Evolutionary conservation across 164 flowering plant genomes (phyloP), one percentile per base, ranked within the genome.

Genomic region (Chloranthus sessilifolius): DNA sequence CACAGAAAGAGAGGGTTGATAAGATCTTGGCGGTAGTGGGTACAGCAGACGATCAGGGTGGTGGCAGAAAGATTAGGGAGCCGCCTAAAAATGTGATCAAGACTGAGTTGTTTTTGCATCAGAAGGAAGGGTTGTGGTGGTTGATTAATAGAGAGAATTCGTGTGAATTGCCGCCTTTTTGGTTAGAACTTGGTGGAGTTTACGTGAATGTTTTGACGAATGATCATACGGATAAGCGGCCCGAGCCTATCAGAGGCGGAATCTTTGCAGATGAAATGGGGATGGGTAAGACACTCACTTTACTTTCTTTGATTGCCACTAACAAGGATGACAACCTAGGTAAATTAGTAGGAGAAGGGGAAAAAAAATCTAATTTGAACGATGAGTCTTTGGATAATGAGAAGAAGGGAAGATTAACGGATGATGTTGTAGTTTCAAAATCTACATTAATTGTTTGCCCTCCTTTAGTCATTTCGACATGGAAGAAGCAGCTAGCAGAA

Each of bases 191-290:
- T 55, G 76, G 67, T 45, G 86, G 83, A 33, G 47, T 15, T 12
- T 92, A 52, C 66, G 59, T 71, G 5, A 92, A 92, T 70, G 81
- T 74, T 61, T 63, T 92, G 70, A 85, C 98, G 5, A 74, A 78
- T 65, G 74, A 55, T 45, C 61, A 56, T 30, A 74, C 91, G 0
- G 41, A 58, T 26, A 40, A 31, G 45, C 56, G 88, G 43, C 98
- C 98, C 0, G 85, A 75, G 62, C 87, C 98, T 5, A 15, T 88
- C 25, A 59, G 74, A 26, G 95, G 98, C 53, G 98, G 98, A 36
- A 78, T 91, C 20, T 79, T 91, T 46, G 98, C 96, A 0, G 98
- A 91, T 58, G 98, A 88, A 41, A 91, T 88, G 98, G 98, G 98
- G 3, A 58, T 92, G 63, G 98, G 98, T 14, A 92, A 88, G 73